Evolutionary conservation across 148 eudicot genomes (phyloP).

Genomic region (Camellia lanceoleosa): DNA sequence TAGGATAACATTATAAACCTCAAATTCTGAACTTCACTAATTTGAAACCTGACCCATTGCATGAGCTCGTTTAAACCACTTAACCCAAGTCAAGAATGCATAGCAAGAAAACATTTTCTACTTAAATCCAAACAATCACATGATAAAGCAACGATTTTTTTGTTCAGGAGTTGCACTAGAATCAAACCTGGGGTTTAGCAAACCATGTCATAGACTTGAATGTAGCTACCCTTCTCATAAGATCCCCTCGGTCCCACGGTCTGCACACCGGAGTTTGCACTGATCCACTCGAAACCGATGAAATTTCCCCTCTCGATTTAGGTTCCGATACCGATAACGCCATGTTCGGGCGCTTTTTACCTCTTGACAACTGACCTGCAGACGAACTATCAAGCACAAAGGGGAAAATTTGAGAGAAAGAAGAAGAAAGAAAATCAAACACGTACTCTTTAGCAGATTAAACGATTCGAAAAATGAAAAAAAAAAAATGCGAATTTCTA

Average conservation of each 20-base stretch:
- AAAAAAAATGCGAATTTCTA: neutral
- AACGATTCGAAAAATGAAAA: neutral
- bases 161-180: neutral
- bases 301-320: conserved; percentile 35
- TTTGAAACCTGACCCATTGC: neutral
- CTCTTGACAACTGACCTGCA: conserved; percentile 40
- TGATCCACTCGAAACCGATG: conserved; percentile 19
- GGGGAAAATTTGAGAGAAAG: neutral
- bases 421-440: neutral
- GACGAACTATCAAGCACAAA: conserved; percentile 27
- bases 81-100: conserved; percentile 1
- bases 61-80: neutral
- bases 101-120: neutral
- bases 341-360: conserved; percentile 51
- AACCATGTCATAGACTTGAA: conserved; percentile 99
- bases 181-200: conserved; percentile 91
- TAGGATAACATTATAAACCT: neutral
- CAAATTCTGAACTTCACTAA: neutral
- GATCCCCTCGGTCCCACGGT: conserved; percentile 93
- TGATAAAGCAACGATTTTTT: neutral
- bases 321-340: conserved; percentile 22
- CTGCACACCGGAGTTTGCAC: conserved; percentile 59
- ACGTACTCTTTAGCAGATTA: neutral
- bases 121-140: neutral
- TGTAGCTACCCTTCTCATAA: conserved; percentile 73